Percentiles rank a stretch among this genome's conserved stretches.
Conservation (phyloP, 345 rosid genomes). For the Cochlearia excelsa region DNA sequence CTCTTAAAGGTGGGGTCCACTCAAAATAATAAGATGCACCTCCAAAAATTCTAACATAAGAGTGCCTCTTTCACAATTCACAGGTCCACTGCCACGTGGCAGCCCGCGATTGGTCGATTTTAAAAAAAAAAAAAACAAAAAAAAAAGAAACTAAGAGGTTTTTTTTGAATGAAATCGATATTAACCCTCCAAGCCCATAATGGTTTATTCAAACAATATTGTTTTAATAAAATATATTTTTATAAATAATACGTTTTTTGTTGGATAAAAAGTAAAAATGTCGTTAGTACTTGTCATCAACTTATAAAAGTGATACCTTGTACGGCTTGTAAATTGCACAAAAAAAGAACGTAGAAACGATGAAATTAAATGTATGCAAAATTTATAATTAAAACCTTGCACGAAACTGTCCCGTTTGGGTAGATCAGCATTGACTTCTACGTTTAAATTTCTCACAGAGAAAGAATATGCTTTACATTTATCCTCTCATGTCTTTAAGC, state of each 20-base stretch:
- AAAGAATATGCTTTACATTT: conserved; percentile 34
- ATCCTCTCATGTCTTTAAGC: conserved; percentile 20
- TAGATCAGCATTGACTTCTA: conserved; percentile 32
- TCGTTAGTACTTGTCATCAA: conserved; percentile 18
- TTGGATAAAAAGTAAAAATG: conserved; percentile 11
- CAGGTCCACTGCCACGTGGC: no score
- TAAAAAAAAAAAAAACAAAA: no score
- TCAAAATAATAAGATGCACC: no score
- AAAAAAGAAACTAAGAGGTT: no score
- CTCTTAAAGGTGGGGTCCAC: no score
- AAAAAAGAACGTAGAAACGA: not conserved
- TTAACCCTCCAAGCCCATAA: no score
- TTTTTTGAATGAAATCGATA: no score
- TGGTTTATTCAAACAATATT: no score
- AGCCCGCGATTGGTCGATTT: no score
- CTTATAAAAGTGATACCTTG: conserved; percentile 20
- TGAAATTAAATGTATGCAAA: conserved; percentile 17
- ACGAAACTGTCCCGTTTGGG: conserved; percentile 23
- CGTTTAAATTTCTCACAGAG: conserved; percentile 28
- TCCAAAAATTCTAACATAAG: no score
- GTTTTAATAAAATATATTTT: no score
- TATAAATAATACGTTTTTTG: conserved; percentile 11
- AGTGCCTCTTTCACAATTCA: no score
- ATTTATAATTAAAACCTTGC: conserved; percentile 23
- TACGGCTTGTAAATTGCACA: conserved; percentile 28